phyloP scores from a whole-genome alignment of 371 early-diverging fungal genomes.

The Mucor saturninus region DNA sequence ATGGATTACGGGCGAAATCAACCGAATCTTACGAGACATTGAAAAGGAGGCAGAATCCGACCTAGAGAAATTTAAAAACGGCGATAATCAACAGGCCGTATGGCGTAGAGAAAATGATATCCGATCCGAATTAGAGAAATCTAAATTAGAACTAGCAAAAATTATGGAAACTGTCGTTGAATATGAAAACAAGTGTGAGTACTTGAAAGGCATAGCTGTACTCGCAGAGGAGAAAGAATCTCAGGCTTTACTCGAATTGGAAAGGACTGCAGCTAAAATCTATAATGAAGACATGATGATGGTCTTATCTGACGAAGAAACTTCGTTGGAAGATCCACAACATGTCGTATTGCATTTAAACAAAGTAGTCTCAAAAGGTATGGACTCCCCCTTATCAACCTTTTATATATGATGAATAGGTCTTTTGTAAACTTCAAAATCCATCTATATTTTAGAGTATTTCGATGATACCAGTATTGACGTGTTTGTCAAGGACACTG shows the following conservation, averaged over 20 bases:
- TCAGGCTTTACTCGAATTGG: constrained; percentile 21
- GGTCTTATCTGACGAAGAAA: constrained; percentile 7
- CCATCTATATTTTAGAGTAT: constrained; percentile 42
- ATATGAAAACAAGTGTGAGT: constrained; percentile 34
- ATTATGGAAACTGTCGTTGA: constrained; percentile 32
- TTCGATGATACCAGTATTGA: constrained; percentile 62
- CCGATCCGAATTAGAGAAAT: constrained; percentile 38
- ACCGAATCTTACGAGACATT: constrained; percentile 80
- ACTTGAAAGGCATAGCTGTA: constrained; percentile 25
- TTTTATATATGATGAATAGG: too few relatives aligned
- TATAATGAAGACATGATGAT: constrained; percentile 4
- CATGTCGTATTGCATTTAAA: constrained; percentile 7
- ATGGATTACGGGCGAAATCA: constrained; percentile 82
- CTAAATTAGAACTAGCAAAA: constrained; percentile 29
- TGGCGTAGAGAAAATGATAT: constrained; percentile 50
- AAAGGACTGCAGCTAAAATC: constrained; percentile 4
- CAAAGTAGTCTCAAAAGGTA: constrained; percentile 8
- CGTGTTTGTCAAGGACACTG: constrained; percentile 68
- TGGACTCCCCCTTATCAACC: too few relatives aligned
- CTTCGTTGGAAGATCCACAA: not conserved
- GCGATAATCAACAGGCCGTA: constrained; percentile 33
- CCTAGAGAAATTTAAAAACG: constrained; percentile 31
- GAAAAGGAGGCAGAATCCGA: constrained; percentile 48
- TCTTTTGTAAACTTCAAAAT: not conserved
- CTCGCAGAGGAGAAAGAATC: constrained; percentile 40